A percentile compares a stretch with the other conserved stretches of the same genome.
Evolutionary conservation across 768 basidiomycete species (phyloP).

Genomic region (Gloeophyllum trabeum): DNA sequence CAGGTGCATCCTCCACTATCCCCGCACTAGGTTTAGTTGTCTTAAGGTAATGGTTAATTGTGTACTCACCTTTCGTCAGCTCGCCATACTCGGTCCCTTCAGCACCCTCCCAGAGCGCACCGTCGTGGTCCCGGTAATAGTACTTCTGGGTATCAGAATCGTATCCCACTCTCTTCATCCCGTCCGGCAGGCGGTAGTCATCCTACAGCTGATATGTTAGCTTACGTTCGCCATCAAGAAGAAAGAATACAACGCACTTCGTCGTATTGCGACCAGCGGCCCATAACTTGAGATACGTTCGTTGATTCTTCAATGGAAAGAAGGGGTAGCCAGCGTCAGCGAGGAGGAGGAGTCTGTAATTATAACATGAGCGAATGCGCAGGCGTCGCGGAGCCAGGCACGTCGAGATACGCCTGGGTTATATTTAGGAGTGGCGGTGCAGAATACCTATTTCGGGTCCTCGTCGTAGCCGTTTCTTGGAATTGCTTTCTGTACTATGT

Average conservation of each 20-base stretch:
- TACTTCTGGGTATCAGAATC: slow-evolving; percentile 63
- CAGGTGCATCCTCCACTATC: background rate
- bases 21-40: background rate
- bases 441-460: too few relatives aligned
- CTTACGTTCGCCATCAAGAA: background rate
- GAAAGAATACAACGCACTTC: slow-evolving; percentile 13
- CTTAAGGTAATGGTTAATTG: background rate
- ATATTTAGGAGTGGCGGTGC: too few relatives aligned
- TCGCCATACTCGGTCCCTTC: slow-evolving; percentile 55
- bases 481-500: too few relatives aligned
- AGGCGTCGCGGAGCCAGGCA: too few relatives aligned
- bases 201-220: slow-evolving; percentile 22
- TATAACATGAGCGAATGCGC: too few relatives aligned
- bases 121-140: slow-evolving; percentile 46
- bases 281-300: slow-evolving; percentile 12
- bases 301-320: background rate
- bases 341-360: background rate
- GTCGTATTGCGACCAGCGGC: slow-evolving; percentile 26
- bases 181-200: slow-evolving; percentile 39
- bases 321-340: background rate
- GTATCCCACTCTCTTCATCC: slow-evolving; percentile 59
- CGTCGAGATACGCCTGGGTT: too few relatives aligned
- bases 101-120: slow-evolving; percentile 41
- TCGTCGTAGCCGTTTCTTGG: too few relatives aligned
- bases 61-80: slow-evolving; percentile 25